Evolutionary conservation across 2,329 filamentous ascomycete species (phyloP), one percentile per base, ranked within the genome.

Genomic region (Orbilia brochopaga): DNA sequence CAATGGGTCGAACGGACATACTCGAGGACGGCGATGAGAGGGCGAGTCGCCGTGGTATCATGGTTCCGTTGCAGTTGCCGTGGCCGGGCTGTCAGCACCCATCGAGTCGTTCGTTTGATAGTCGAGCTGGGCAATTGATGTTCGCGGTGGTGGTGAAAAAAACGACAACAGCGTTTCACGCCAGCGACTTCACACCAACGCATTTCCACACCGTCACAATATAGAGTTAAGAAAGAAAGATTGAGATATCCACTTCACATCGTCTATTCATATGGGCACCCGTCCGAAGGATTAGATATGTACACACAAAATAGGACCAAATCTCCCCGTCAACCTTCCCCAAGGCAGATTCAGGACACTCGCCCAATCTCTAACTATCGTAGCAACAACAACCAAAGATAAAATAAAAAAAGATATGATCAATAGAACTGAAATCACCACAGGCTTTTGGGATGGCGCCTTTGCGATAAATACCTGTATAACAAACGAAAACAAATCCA

Each of bases 31-130:
- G 54, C 56, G 37, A 50, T 17, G 59, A 48, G 42, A 62, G 53
- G 24, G 59, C 54, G 37, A 60, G 35, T 30, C 66, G 59, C 54
- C 66, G 66, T 60, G 66, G 54, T 59, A 70, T 70, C 66, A 70
- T 70, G 66, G 21, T 70, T 64, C 24, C 27, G 37, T 56, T 64
- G 59, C 27, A 37, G 46, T 55, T 54, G 51, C 50, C 51, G 53
- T 60, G 30, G 66, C 60, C 35, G 50, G 54, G 8, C 11, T 60
- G 58, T 42, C 56, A 42, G 42, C 24, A 42, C 35, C 44, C 54
- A 70, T 63, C 27, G 44, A 56, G 37, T 58, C 48, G 66, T 64
- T 56, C 30, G 58, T 53, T 62, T 44, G 27, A 35, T 13, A 42
- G n/a, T n/a, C n/a, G n/a, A n/a, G n/a, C n/a, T n/a, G n/a, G n/a